Base-by-base conservation (phyloP, 176 grass and related monocot species). In the Cenchrus fungigraminus region DNA sequence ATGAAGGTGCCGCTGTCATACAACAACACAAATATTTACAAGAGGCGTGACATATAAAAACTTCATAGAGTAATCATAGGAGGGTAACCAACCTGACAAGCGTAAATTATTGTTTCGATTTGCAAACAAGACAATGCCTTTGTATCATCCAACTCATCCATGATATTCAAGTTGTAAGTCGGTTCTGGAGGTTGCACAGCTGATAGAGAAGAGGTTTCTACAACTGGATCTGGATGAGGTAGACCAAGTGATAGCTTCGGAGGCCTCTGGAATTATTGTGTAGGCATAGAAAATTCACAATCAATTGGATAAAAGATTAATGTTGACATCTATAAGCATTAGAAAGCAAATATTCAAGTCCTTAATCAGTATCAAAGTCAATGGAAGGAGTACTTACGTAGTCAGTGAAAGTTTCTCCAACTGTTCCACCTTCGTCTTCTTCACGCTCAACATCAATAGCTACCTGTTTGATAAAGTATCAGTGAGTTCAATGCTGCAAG, bases 131-230 rank as follows among this genome's bases (percentile, higher is more conserved):
- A 99, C 14, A 99, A 77, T 6, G 90, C 80, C 54, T 94, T 96
- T 14, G 89, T 94, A n/a, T 93, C 74, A 69, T 91, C 88, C 81
- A 99, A 82, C 37, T 96, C 87, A 69, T 89, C 88, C 78, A 94
- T 91, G 85, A 99, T 96, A 83, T 83, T 86, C 77, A 94, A 64
- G 76, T 82, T 77, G 81, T 99, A 99, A 86, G 93, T 94, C 6
- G 97, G 97, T 79, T 99, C 97, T 76, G 93, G 97, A 76, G 97
- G 97, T 79, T 99, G 93, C 54, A 99, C 93, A 77, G 97, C 97
- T 86, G 97, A 99, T 71, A 99, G 66, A 45, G 93, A 99, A 92
- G 91, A 99, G 63, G 97, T 99, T 87, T 99, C 97, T 59, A 99
- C 97, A 37, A 99, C 87, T 81, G 97, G 91, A 94, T 99, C 97